These are phyloP conservation scores for Cicer pinnatifidum DNA, from an alignment of 306 rosid species.

Conservation along the genomic window DNA sequence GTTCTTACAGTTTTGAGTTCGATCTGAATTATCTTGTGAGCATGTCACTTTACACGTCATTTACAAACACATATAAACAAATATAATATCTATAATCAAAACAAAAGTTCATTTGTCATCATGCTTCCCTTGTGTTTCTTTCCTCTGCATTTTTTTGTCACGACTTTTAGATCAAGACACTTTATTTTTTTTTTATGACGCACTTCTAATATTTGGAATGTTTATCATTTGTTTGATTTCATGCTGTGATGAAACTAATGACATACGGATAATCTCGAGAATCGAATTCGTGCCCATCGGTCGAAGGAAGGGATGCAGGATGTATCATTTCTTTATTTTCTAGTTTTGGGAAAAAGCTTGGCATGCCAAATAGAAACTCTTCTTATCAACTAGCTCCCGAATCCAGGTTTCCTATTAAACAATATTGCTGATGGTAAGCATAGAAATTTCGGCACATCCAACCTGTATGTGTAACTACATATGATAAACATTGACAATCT, in stretches of 20 bases:
- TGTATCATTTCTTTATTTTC: conserved; percentile 67
- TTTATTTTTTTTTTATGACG: background rate
- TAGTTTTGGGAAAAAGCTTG: conserved; percentile 80
- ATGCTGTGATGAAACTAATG: conserved; percentile 30
- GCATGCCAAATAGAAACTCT: conserved; percentile 89
- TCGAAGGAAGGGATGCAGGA: conserved; percentile 72
- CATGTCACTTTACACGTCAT: no score
- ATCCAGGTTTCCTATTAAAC: conserved; percentile 66
- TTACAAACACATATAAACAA: background rate
- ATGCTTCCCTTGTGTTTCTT: background rate
- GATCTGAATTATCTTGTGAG: no score
- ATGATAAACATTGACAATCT: conserved; percentile 32
- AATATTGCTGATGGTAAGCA: conserved; percentile 86
- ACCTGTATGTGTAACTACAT: conserved; percentile 46
- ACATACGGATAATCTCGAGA: conserved; percentile 85
- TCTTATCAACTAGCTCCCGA: conserved; percentile 87
- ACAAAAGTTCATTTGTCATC: background rate
- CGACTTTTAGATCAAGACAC: background rate
- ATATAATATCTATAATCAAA: background rate
- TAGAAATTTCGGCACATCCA: conserved; percentile 83
- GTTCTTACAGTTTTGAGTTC: no score
- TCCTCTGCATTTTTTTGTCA: background rate
- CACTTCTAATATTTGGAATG: background rate
- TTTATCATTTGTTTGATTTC: conserved; percentile 17
- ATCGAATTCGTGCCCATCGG: conserved; percentile 67